phyloP scores from a whole-genome alignment of 2,329 filamentous ascomycete genomes.

The Aspergillus brunneoviolaceus region DNA sequence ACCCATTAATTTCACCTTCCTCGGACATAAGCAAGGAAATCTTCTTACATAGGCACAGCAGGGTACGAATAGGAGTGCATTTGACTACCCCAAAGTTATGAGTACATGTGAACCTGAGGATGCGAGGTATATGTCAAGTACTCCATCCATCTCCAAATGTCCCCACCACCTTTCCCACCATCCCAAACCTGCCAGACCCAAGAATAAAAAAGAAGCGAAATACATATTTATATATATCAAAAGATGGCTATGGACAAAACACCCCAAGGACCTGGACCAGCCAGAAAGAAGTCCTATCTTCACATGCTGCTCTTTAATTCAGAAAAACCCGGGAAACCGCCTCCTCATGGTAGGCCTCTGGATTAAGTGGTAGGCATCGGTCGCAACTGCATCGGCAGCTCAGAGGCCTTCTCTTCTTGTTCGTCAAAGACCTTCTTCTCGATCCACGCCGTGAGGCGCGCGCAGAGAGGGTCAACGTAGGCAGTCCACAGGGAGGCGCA shows the following conservation, averaged over 20 bases:
- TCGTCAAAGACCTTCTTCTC: slow-evolving; percentile 51
- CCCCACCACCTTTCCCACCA: background rate
- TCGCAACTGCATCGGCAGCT: background rate
- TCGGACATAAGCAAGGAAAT: no score
- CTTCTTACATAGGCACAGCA: background rate
- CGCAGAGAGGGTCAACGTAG: slow-evolving; percentile 54
- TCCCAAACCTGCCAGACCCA: background rate
- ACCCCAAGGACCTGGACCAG: background rate
- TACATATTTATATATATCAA: background rate
- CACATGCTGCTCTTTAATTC: background rate
- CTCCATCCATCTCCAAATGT: background rate
- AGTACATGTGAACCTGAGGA: background rate
- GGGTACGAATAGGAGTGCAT: background rate
- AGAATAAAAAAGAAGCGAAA: background rate
- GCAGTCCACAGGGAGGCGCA: slow-evolving; percentile 53
- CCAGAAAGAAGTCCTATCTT: background rate
- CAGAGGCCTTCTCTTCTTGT: slow-evolving; percentile 37
- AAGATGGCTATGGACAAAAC: background rate
- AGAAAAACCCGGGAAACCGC: background rate
- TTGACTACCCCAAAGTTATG: background rate
- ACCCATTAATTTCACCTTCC: no score
- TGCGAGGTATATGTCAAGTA: background rate
- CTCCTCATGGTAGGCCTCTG: background rate
- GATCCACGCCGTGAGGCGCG: slow-evolving; percentile 48
- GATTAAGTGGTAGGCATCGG: background rate